phyloP scores from a whole-genome alignment of 2,329 filamentous ascomycete species.

The Aspergillus eucalypticola region DNA sequence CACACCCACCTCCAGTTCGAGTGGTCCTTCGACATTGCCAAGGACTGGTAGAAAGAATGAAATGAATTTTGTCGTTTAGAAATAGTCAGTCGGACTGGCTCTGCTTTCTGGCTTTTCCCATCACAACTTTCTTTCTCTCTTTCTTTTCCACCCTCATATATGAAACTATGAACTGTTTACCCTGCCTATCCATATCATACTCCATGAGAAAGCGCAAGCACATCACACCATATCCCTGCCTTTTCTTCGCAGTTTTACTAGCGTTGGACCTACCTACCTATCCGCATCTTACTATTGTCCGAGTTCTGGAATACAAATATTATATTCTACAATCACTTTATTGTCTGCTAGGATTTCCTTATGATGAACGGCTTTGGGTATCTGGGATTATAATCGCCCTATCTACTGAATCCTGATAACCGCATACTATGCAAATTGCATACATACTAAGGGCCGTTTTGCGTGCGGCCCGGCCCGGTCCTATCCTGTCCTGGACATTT shows the following conservation, averaged over 20 bases:
- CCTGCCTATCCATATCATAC: background rate
- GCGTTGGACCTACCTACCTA: constrained; percentile 23
- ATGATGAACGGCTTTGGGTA: background rate
- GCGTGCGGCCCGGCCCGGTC: too few species aligned
- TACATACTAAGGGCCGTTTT: too few species aligned
- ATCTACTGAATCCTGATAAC: too few species aligned
- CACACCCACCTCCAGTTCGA: constrained; percentile 87
- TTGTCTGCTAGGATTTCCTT: background rate
- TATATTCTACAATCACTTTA: background rate
- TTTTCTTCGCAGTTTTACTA: constrained; percentile 19
- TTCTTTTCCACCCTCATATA: background rate
- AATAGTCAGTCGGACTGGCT: background rate
- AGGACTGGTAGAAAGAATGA: constrained; percentile 69
- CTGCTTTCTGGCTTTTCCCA: background rate
- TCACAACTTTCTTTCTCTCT: background rate
- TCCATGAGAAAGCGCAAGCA: background rate
- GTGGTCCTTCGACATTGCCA: constrained; percentile 95
- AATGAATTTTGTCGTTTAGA: background rate
- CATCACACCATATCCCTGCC: background rate
- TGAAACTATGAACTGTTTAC: constrained; percentile 11
- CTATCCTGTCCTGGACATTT: too few species aligned
- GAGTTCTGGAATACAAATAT: background rate
- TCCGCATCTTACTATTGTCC: background rate
- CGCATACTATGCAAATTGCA: too few species aligned
- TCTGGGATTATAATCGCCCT: too few species aligned